A percentile compares a stretch with the other conserved stretches of the same genome.
These are phyloP conservation scores for Fusarium proliferatum DNA, from an alignment of 2,329 filamentous ascomycete genomes.

Conservation along the genomic window DNA sequence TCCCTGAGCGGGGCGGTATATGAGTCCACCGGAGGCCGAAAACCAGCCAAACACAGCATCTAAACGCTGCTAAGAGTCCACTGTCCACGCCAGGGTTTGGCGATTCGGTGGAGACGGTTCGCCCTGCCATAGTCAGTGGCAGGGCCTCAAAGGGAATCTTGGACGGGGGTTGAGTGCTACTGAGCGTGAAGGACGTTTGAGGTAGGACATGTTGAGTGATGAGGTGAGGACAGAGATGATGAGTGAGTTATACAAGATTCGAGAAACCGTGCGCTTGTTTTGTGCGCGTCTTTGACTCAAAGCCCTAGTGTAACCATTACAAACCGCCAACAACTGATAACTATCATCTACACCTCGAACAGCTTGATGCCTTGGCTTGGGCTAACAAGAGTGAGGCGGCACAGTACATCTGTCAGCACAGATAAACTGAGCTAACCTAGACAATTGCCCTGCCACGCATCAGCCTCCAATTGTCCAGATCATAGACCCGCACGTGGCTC, in stretches of 20 bases:
- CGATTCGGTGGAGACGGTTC: slow-evolving; percentile 41
- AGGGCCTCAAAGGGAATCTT: slow-evolving; percentile 27
- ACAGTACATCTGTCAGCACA: not conserved
- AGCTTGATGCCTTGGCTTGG: not conserved
- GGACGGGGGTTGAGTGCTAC: not conserved
- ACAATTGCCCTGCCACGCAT: slow-evolving; percentile 23
- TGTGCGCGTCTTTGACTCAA: not conserved
- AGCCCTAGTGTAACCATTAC: not conserved
- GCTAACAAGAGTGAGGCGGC: slow-evolving; percentile 36
- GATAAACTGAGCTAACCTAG: slow-evolving; percentile 13
- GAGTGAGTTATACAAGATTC: not conserved
- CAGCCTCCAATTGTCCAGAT: slow-evolving; percentile 2
- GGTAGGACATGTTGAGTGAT: slow-evolving; percentile 2
- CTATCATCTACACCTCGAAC: not conserved
- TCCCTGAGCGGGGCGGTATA: not conserved
- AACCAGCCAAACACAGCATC: slow-evolving; percentile 17
- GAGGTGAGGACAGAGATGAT: slow-evolving; percentile 1
- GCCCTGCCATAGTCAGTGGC: slow-evolving; percentile 35
- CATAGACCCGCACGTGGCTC: not conserved
- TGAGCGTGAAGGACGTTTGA: not conserved
- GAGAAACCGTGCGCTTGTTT: not conserved
- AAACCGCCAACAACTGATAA: not conserved
- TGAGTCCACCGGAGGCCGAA: slow-evolving; percentile 20
- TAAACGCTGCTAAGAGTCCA: slow-evolving; percentile 16
- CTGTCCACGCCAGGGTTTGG: slow-evolving; percentile 25